phyloP scores from a whole-genome alignment of 352 stramenopile genomes.

The Pythium pectinolyticum region DNA sequence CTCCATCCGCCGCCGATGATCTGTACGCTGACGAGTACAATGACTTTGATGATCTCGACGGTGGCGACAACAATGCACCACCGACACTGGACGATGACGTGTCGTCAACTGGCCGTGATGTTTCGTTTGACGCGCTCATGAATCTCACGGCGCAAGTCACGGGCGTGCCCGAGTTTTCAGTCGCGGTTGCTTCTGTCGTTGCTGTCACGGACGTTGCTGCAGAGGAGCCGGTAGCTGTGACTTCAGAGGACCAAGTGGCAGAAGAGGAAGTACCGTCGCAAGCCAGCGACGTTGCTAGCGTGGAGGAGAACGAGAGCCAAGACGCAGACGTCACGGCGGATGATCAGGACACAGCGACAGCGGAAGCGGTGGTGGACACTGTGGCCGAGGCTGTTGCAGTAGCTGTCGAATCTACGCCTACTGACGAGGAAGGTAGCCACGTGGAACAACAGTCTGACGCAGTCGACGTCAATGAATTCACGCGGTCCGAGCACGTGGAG shows the following conservation, averaged over 20 bases:
- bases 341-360: too few relatives aligned
- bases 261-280: too few relatives aligned
- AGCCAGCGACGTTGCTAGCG: too few relatives aligned
- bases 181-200: not conserved
- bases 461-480: too few relatives aligned
- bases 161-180: constrained; percentile 2
- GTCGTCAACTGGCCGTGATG: not conserved
- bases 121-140: constrained; percentile 29
- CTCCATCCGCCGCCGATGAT: constrained; percentile 33
- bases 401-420: too few relatives aligned
- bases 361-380: too few relatives aligned
- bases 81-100: constrained; percentile 19
- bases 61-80: constrained; percentile 18
- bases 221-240: not conserved
- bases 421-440: too few relatives aligned
- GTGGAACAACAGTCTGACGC: too few relatives aligned
- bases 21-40: constrained; percentile 59
- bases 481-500: not conserved
- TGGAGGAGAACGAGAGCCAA: too few relatives aligned
- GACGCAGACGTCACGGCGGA: too few relatives aligned
- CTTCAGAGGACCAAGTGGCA: too few relatives aligned
- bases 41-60: constrained; percentile 49
- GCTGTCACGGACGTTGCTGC: not conserved
- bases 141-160: constrained; percentile 25
- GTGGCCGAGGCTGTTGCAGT: too few relatives aligned